Evolutionary conservation across 495 filamentous ascomycete genomes (phyloP), one percentile per base, ranked within the genome.

Genomic region (Aspergillus indologenus): DNA sequence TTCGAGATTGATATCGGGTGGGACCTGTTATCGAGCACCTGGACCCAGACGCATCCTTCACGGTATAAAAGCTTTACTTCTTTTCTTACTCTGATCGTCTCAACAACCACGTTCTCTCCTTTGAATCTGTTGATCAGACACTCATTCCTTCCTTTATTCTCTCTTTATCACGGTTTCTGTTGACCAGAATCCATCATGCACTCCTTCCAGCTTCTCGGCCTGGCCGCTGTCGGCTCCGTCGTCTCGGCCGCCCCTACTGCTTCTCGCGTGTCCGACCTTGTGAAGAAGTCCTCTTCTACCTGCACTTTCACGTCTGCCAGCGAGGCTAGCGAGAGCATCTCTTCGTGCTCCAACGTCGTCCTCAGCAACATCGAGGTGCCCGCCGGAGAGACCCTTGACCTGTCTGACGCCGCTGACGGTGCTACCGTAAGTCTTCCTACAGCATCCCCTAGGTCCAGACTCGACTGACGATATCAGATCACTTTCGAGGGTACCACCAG

Each of bases 271-370:
- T 54, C 64, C 14, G 68, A 71, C 42, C 23, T 73, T 20, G 65
- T 57, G 29, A 71, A 74, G 67, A 68, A 66, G 21, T 66, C 70
- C 14, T 67, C 68, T 12, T 67, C 68, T 15, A 66, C 65, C 24
- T 84, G 81, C 65, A 83, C 80, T 46, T 83, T 83, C 65, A 79
- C 70, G 31, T 70, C 68, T 9, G 75, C 79, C 6, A 61, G 72
- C 24, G 66, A 65, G 3, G 81, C 75, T 17, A 77, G 64, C 55
- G 72, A 71, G 21, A 74, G 76, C 55, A 76, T 78, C 67, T 66
- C 68, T 0, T 73, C 72, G n/a, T 84, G 82, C 68, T 75, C 80
- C 18, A 80, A 71, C 7, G 79, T 85, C 56, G 63, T 79, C 21
- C 66, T 84, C 15, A 72, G 71, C 29, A 67, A 71, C 58, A 68